Conservation (phyloP, 2,329 filamentous ascomycete genomes). For the Myriosclerotinia curreyana region DNA sequence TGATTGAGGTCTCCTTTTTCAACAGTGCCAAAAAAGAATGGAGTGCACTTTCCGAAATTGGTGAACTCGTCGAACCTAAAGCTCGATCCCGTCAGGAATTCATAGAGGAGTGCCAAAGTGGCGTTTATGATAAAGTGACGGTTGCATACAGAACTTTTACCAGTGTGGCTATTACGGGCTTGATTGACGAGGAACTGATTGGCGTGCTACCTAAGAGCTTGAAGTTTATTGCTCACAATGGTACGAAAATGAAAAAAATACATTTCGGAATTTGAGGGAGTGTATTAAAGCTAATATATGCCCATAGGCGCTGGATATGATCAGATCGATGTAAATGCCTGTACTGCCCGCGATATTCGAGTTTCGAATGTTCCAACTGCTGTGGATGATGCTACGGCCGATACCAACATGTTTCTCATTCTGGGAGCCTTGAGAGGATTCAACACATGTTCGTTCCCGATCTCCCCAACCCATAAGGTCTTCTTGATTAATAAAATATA, state of each 20-base stretch:
- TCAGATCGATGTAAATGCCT: slow-evolving; percentile 71
- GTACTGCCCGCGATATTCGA: slow-evolving; percentile 61
- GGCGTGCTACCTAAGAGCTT: slow-evolving; percentile 52
- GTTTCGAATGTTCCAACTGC: slow-evolving; percentile 82
- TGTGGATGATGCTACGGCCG: slow-evolving; percentile 80
- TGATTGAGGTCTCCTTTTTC: neutral
- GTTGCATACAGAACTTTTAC: slow-evolving; percentile 70
- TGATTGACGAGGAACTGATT: slow-evolving; percentile 68
- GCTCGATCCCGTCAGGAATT: slow-evolving; percentile 65
- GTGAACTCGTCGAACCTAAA: slow-evolving; percentile 61
- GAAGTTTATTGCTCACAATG: slow-evolving; percentile 60
- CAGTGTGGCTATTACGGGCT: slow-evolving; percentile 62
- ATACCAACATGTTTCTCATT: slow-evolving; percentile 76
- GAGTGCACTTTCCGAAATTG: slow-evolving; percentile 57
- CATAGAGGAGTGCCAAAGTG: slow-evolving; percentile 62
- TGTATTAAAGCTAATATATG: neutral
- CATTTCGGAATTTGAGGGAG: neutral
- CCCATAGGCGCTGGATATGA: slow-evolving; percentile 75
- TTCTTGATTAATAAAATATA: slow-evolving; percentile 18
- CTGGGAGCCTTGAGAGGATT: slow-evolving; percentile 76
- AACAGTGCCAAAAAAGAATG: slow-evolving; percentile 63
- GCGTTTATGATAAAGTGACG: slow-evolving; percentile 61
- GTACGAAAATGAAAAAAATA: slow-evolving; percentile 39
- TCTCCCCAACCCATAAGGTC: neutral
- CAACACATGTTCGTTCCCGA: slow-evolving; percentile 46